These are phyloP conservation scores for Polyplosphaeria fusca DNA, from an alignment of 495 filamentous ascomycete genomes.

Conservation along the genomic window DNA sequence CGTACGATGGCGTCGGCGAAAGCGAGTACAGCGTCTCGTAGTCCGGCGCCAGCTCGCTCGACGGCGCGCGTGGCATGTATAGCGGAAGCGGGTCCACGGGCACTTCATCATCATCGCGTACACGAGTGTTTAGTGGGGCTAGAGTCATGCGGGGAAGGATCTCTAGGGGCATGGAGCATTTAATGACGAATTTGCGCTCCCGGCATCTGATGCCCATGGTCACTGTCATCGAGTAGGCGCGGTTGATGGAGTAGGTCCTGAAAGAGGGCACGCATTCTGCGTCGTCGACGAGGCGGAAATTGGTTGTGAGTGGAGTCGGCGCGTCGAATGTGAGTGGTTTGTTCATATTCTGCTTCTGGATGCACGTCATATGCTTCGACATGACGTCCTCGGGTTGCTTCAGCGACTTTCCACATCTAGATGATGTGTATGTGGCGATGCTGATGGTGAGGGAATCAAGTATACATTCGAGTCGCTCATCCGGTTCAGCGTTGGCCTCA, in stretches of 20 bases:
- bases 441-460: conserved; percentile 13
- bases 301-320: conserved; percentile 8
- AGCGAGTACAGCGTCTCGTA: conserved; percentile 26
- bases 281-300: conserved; percentile 30
- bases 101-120: background rate
- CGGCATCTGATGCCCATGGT: conserved; percentile 8
- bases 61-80: conserved; percentile 11
- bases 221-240: conserved; percentile 17
- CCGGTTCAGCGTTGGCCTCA: background rate
- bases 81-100: conserved; percentile 22
- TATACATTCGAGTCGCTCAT: background rate
- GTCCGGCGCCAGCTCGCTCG: conserved; percentile 18
- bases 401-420: conserved; percentile 13
- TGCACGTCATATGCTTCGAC: conserved; percentile 20
- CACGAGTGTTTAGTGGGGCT: background rate
- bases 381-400: conserved; percentile 19
- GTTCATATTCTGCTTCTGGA: conserved; percentile 19
- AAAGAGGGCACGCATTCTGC: conserved; percentile 26
- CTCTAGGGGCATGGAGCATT: conserved; percentile 17
- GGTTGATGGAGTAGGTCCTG: conserved; percentile 24
- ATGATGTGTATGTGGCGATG: conserved; percentile 19
- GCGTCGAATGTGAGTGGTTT: conserved; percentile 4
- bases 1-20: background rate
- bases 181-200: conserved; percentile 13
- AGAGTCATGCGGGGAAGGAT: conserved; percentile 23